These are phyloP conservation scores for Jatropha podagrica DNA, from an alignment of 441 rosid genomes.

Conservation along the genomic window DNA sequence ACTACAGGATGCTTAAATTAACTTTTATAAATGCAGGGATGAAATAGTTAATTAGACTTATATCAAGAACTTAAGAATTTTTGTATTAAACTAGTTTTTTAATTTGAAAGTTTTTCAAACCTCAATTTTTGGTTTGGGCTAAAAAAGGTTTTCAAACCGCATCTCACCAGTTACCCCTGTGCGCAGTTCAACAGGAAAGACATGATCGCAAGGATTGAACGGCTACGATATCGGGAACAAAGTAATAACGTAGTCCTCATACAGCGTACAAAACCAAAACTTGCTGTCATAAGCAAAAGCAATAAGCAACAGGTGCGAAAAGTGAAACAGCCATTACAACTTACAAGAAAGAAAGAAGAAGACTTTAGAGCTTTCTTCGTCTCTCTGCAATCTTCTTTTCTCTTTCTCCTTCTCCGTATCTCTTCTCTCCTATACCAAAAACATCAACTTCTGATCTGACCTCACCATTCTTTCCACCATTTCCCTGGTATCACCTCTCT, in stretches of 20 bases:
- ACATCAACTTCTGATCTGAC: slow-evolving; percentile 16
- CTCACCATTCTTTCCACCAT: neutral
- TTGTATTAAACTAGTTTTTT: too few relatives aligned
- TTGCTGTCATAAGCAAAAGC: slow-evolving; percentile 5
- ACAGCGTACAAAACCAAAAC: neutral
- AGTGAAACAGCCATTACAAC: slow-evolving; percentile 1
- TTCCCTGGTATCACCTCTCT: slow-evolving; percentile 6
- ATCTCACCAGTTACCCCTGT: too few relatives aligned
- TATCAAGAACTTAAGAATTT: too few relatives aligned
- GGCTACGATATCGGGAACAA: neutral
- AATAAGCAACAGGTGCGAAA: neutral
- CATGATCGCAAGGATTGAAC: neutral
- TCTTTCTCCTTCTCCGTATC: neutral
- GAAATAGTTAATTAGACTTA: too few relatives aligned
- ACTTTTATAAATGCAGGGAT: too few relatives aligned
- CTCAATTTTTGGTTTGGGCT: too few relatives aligned
- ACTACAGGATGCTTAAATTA: too few relatives aligned
- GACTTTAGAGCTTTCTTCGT: slow-evolving; percentile 25
- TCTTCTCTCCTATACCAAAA: neutral
- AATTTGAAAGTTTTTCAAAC: too few relatives aligned
- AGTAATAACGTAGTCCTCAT: neutral
- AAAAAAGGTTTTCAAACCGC: too few relatives aligned
- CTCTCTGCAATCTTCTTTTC: slow-evolving; percentile 17
- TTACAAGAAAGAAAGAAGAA: slow-evolving; percentile 11
- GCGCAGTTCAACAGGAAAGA: too few relatives aligned